Evolutionary conservation across 306 rosid species (phyloP).

Genomic region (Spatholobus suberectus): DNA sequence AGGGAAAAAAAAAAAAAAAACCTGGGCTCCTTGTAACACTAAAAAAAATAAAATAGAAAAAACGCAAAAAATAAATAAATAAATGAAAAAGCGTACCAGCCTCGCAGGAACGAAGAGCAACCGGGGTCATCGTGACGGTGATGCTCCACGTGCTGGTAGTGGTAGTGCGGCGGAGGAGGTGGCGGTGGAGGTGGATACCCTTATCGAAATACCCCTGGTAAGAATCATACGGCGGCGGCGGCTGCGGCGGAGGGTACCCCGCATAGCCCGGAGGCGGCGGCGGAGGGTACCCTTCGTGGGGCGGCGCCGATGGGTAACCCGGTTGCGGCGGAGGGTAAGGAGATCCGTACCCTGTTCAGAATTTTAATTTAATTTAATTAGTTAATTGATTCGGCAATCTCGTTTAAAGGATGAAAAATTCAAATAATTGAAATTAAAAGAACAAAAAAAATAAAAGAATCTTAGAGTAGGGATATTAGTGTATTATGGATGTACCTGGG

Average conservation of each 20-base stretch:
- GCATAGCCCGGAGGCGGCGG: conserved; percentile 42
- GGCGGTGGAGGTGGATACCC: conserved; percentile 64
- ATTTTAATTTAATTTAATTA: neutral
- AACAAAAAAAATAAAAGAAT: neutral
- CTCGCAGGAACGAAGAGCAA: conserved; percentile 61
- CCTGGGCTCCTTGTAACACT: too few relatives aligned
- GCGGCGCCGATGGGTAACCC: conserved; percentile 47
- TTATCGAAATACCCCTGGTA: conserved; percentile 81
- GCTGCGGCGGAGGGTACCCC: conserved; percentile 52
- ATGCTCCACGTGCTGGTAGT: conserved; percentile 47
- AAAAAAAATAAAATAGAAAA: too few relatives aligned
- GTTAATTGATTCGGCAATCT: neutral
- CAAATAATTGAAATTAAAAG: neutral
- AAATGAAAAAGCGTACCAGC: conserved; percentile 61
- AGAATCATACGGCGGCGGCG: conserved; percentile 59
- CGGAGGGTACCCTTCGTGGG: conserved; percentile 51
- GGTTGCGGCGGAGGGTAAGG: conserved; percentile 58
- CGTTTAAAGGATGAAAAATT: neutral
- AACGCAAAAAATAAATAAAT: too few relatives aligned
- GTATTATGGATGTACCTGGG: neutral
- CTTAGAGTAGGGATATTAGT: neutral
- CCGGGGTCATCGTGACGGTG: conserved; percentile 53
- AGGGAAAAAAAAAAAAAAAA: neutral
- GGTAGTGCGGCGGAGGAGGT: conserved; percentile 48
- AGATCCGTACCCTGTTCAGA: conserved; percentile 52